Evolutionary conservation across 176 grass and related monocot species (phyloP).

Genomic region (Pharus latifolius): DNA sequence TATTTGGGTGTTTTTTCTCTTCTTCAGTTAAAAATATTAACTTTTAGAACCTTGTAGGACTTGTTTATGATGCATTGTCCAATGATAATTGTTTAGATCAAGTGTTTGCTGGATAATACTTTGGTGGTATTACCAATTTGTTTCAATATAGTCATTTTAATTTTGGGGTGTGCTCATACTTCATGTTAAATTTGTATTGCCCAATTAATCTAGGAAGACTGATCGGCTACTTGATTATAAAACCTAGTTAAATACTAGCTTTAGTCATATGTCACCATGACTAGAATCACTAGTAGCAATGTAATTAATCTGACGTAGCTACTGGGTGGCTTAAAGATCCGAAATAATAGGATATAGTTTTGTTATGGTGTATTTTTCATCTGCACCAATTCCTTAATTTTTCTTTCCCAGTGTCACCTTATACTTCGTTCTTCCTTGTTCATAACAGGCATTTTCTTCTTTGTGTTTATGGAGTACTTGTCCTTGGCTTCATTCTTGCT

Average conservation of each 20-base stretch:
- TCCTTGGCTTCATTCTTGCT: constrained; percentile 73
- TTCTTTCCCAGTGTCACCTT: background rate
- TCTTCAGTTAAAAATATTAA: background rate
- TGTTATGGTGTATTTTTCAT: background rate
- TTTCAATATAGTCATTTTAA: background rate
- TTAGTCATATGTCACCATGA: background rate
- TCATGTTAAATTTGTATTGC: background rate
- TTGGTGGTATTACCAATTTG: background rate
- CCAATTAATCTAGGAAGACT: background rate
- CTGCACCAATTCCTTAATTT: background rate
- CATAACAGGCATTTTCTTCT: constrained; percentile 80
- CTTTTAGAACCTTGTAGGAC: background rate
- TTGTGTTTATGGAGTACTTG: constrained; percentile 60
- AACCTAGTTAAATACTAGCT: background rate
- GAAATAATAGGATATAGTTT: background rate
- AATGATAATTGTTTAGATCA: background rate
- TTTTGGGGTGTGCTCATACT: background rate
- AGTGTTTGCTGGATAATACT: background rate
- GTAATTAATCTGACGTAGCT: background rate
- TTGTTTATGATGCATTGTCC: background rate
- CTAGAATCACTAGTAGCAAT: background rate
- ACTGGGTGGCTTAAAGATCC: background rate
- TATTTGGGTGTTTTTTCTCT: background rate
- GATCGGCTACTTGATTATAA: background rate
- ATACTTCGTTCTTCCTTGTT: constrained; percentile 1